These are phyloP conservation scores for Cystobasidium ongulense DNA, from an alignment of 768 basidiomycete genomes.

Conservation along the genomic window DNA sequence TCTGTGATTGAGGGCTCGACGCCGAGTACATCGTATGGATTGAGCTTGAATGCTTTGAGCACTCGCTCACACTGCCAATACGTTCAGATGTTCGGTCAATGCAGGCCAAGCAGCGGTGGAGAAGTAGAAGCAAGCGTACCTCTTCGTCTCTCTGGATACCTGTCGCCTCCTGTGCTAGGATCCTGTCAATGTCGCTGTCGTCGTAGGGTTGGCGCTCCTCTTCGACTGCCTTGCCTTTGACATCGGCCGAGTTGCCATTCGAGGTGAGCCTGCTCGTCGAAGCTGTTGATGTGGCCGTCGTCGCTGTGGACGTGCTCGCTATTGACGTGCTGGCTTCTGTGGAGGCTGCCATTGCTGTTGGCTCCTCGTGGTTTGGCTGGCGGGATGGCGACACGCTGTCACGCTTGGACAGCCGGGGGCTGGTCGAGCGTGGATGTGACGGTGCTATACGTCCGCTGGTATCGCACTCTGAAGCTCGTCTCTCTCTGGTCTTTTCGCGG, in stretches of 20 bases:
- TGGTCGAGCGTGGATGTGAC: too few relatives aligned
- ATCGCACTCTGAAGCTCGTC: too few relatives aligned
- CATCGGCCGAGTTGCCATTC: not conserved
- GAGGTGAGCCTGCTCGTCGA: not conserved
- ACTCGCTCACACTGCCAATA: constrained; percentile 47
- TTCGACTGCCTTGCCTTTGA: not conserved
- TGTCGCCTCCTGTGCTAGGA: constrained; percentile 39
- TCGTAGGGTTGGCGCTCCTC: not conserved
- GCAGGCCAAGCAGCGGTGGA: not conserved
- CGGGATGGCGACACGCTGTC: too few relatives aligned
- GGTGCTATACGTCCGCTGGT: too few relatives aligned
- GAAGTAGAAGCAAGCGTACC: constrained; percentile 24
- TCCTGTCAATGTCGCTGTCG: constrained; percentile 36
- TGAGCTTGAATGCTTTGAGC: constrained; percentile 88
- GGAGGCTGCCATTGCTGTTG: not conserved
- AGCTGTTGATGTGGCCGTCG: not conserved
- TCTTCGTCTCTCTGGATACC: constrained; percentile 37
- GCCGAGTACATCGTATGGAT: constrained; percentile 90
- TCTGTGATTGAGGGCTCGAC: constrained; percentile 54
- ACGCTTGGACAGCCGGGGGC: too few relatives aligned
- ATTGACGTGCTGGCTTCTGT: not conserved
- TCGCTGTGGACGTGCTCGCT: not conserved
- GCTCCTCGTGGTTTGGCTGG: too few relatives aligned
- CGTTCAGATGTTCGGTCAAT: constrained; percentile 52
- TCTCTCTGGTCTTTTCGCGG: too few relatives aligned